Evolutionary conservation across 1,284 basidiomycete species (phyloP).

Genomic region (Peniophora sp.): DNA sequence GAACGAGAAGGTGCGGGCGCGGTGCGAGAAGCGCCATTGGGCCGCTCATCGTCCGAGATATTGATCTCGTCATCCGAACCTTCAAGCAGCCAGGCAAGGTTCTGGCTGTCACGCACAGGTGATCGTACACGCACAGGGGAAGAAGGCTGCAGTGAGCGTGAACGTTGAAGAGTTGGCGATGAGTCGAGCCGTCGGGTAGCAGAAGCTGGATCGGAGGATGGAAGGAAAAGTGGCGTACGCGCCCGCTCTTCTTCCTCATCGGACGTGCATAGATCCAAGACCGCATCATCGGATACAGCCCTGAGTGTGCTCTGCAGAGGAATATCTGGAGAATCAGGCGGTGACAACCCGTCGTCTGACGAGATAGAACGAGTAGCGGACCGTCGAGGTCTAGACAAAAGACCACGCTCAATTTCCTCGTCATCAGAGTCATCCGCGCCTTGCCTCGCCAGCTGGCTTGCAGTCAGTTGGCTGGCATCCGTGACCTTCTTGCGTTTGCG

Average conservation of each 20-base stretch:
- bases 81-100: constrained; percentile 12
- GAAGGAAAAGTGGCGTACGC: too few relatives aligned
- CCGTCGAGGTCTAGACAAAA: not conserved
- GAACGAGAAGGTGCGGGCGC: constrained; percentile 1
- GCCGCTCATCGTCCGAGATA: not conserved
- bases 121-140: not conserved
- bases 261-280: constrained; percentile 18
- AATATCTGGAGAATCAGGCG: constrained; percentile 15
- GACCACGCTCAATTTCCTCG: constrained; percentile 37
- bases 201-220: too few relatives aligned
- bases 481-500: constrained; percentile 2
- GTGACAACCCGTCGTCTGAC: not conserved
- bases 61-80: constrained; percentile 9
- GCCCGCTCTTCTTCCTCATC: too few relatives aligned
- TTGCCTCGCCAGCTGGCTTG: constrained; percentile 31
- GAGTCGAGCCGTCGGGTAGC: not conserved
- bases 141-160: not conserved
- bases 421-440: constrained; percentile 49
- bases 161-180: constrained; percentile 8
- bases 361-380: not conserved
- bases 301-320: constrained; percentile 10
- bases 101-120: not conserved
- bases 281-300: not conserved
- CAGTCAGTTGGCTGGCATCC: constrained; percentile 10
- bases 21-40: too few relatives aligned